These are phyloP conservation scores for Sanghuangporus baumii DNA, from an alignment of 1,284 basidiomycete genomes.

Conservation along the genomic window DNA sequence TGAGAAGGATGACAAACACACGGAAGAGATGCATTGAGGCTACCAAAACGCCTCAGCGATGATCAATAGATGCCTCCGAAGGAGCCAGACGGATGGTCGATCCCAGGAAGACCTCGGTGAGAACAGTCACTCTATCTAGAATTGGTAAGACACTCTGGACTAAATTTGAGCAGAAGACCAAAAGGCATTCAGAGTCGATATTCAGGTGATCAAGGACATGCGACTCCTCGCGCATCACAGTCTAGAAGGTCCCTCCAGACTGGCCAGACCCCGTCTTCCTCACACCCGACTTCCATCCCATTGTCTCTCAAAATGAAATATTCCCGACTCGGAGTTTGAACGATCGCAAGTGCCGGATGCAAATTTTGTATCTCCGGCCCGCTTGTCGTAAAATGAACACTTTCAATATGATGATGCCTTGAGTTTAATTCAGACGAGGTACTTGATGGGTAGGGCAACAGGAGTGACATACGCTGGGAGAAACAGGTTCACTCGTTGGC, in stretches of 20 bases:
- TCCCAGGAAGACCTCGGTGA: not conserved
- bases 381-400: conserved; percentile 52
- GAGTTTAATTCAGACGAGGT: not conserved
- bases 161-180: not conserved
- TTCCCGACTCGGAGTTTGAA: conserved; percentile 61
- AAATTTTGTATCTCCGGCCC: conserved; percentile 31
- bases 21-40: not conserved
- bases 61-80: not conserved
- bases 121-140: not conserved
- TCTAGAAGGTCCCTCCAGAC: conserved; percentile 58
- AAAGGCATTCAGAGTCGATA: not conserved
- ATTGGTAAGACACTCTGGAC: not conserved
- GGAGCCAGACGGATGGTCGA: not conserved
- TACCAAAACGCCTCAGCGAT: not conserved
- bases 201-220: not conserved
- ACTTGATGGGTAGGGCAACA: not conserved
- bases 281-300: conserved; percentile 69
- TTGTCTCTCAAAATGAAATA: conserved; percentile 66
- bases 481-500: conserved; percentile 45
- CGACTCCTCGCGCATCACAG: conserved; percentile 34
- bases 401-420: conserved; percentile 72
- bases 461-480: conserved; percentile 47
- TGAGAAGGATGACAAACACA: not conserved
- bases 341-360: conserved; percentile 57
- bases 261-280: conserved; percentile 59